Percentiles rank a stretch among this genome's conserved stretches.
phyloP scores from a whole-genome alignment of 176 grass and related monocot species.

The Rhynchospora breviuscula region DNA sequence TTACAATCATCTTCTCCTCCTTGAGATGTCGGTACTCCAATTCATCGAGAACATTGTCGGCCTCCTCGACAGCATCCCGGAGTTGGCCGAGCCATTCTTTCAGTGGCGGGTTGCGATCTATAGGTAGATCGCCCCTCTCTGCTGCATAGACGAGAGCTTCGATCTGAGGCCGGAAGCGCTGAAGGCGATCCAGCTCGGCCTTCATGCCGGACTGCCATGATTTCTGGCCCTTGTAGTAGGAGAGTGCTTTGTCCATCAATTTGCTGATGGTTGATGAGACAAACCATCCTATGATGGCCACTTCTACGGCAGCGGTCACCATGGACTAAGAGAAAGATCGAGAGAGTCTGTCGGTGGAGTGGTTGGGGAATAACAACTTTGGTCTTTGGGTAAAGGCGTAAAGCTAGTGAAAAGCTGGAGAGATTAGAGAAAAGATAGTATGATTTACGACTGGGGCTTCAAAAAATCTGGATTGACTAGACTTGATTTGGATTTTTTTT shows the following conservation, averaged over 20 bases:
- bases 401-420: no score
- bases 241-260: background rate
- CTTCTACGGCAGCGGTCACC: background rate
- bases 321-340: background rate
- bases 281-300: constrained; percentile 8
- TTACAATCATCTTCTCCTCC: background rate
- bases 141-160: background rate
- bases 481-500: no score
- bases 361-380: background rate
- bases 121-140: background rate
- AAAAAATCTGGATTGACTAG: no score
- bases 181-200: background rate
- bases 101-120: background rate
- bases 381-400: no score
- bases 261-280: background rate
- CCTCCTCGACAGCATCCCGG: background rate
- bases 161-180: background rate
- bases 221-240: constrained; percentile 12
- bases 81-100: constrained; percentile 16
- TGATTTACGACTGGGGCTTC: no score
- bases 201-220: constrained; percentile 10
- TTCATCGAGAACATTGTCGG: constrained; percentile 26
- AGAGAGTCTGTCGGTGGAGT: background rate
- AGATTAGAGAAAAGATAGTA: no score
- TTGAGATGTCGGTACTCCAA: constrained; percentile 8